Base-by-base conservation (phyloP, 1,139 yeast genomes). In the Protomyces arabidopsidicola region DNA sequence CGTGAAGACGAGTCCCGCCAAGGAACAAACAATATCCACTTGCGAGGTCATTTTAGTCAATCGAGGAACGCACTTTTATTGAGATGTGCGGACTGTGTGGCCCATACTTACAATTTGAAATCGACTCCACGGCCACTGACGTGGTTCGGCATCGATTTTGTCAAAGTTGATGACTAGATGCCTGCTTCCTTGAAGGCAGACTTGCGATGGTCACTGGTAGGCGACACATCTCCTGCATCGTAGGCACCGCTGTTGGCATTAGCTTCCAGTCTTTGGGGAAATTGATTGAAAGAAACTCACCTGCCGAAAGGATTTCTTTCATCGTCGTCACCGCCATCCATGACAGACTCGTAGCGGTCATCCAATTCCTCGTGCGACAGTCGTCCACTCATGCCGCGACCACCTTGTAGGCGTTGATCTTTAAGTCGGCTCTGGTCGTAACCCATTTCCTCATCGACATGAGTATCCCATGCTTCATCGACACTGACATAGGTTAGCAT, bases 371-470 rank as follows among this genome's bases (percentile, higher is more conserved):
- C 62, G 53, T 52, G 62, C 10, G 56, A 39, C 12, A 58, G 20
- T 12, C 56, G 34, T 9, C 53, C 50, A 2, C 42, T 20, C 31
- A 24, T 18, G 24, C 31, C 42, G 31, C 48, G 55, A 42, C 48
- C 48, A n/a, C 12, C 6, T 18, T n/a, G 22, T 14, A 36, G 4
- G 20, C 48, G 22, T 42, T 42, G 48, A 16, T n/a, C 20, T 20
- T 42, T 42, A 4, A 24, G 9, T 6, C 48, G 52, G 20, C 42
- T 50, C 4, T 55, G 42, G 12, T 42, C 62, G 20, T 58, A 58
- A 2, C 62, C 62, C 62, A 58, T 58, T 20, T 58, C 62, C 42
- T 58, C 62, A 34, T 58, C 62, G 3, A 58, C 62, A 34, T 58
- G 62, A 8, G 56, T 35, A 31, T 58, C 62, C 62, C 62, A 58